These are phyloP conservation scores for Prunus kanzakura DNA, from an alignment of 306 rosid genomes.

Conservation along the genomic window DNA sequence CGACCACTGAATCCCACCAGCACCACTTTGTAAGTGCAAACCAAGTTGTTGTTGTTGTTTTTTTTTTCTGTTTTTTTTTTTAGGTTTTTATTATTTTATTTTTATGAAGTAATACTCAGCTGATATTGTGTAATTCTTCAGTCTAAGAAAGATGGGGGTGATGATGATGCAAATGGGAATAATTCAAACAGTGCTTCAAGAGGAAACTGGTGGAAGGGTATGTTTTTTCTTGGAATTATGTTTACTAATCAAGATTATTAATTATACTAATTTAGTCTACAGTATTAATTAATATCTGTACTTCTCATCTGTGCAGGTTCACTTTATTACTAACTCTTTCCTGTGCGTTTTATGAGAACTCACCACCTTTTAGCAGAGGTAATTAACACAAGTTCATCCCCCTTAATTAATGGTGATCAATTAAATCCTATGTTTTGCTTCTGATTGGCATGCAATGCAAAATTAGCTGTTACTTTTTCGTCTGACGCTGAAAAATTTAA, in stretches of 20 bases:
- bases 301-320: constrained; percentile 53
- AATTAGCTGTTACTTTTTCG: not conserved
- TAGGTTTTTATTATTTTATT: not conserved
- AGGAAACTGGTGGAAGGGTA: constrained; percentile 99
- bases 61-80: not conserved
- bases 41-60: not conserved
- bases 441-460: not conserved
- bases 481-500: not conserved
- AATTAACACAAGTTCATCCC: not conserved
- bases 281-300: too few relatives aligned
- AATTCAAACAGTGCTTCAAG: constrained; percentile 59
- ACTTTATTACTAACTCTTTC: constrained; percentile 59
- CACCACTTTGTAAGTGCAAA: constrained; percentile 36
- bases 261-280: not conserved
- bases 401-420: not conserved
- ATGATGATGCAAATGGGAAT: constrained; percentile 48
- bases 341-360: not conserved
- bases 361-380: constrained; percentile 35
- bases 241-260: not conserved
- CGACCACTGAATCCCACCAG: constrained; percentile 52
- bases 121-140: constrained; percentile 10
- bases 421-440: not conserved
- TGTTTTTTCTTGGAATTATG: not conserved
- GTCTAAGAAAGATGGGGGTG: constrained; percentile 57
- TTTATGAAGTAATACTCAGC: not conserved